Conservation (phyloP, 1,284 basidiomycete species). For the Rhodotorula glutinis region DNA sequence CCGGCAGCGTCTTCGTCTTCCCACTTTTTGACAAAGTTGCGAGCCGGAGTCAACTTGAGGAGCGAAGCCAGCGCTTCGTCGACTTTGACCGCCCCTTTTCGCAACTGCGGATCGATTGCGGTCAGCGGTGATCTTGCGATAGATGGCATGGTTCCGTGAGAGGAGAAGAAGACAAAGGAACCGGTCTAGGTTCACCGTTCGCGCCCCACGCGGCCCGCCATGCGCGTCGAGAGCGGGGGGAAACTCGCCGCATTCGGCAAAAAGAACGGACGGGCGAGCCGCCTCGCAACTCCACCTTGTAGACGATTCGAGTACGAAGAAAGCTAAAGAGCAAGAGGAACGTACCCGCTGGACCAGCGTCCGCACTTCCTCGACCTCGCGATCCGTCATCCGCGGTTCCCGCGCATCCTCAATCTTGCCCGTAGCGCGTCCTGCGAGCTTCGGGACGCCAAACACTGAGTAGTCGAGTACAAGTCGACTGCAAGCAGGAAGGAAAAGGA, state of each 20-base stretch:
- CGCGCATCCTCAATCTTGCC: slow-evolving; percentile 34
- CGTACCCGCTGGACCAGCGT: slow-evolving; percentile 17
- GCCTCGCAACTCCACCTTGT: neutral
- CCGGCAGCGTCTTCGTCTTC: slow-evolving; percentile 13
- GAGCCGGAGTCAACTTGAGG: slow-evolving; percentile 20
- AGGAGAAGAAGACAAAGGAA: neutral
- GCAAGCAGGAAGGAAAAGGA: neutral
- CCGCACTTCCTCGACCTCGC: slow-evolving; percentile 13
- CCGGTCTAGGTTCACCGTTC: neutral
- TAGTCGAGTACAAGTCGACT: slow-evolving; percentile 29
- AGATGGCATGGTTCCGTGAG: too few relatives aligned
- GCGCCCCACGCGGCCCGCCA: too few relatives aligned
- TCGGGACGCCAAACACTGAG: slow-evolving; percentile 23
- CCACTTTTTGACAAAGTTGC: slow-evolving; percentile 18
- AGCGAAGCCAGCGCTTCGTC: slow-evolving; percentile 25
- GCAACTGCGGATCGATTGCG: slow-evolving; percentile 24
- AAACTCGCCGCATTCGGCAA: too few relatives aligned
- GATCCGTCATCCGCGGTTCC: slow-evolving; percentile 9
- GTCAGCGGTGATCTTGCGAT: neutral
- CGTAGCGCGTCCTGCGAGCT: slow-evolving; percentile 18
- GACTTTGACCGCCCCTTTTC: slow-evolving; percentile 24
- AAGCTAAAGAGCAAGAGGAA: neutral
- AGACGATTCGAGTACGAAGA: neutral
- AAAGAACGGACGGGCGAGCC: too few relatives aligned
- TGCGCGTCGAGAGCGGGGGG: too few relatives aligned